These are phyloP conservation scores for Trichoderma breve DNA, from an alignment of 2,329 filamentous ascomycete genomes.

Conservation along the genomic window DNA sequence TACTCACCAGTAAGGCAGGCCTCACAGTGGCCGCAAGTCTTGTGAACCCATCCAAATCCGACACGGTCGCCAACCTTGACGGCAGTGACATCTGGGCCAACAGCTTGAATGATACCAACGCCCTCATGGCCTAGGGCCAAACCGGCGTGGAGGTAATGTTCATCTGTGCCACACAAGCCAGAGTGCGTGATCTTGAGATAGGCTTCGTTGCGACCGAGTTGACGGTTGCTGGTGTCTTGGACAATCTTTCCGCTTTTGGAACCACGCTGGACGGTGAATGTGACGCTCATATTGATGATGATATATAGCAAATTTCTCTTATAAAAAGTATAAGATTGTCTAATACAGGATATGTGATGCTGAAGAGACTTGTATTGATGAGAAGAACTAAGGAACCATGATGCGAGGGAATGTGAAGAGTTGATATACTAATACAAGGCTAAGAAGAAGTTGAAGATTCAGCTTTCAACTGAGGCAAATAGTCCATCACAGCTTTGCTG, in stretches of 20 bases:
- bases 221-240: background rate
- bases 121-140: constrained; percentile 41
- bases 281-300: background rate
- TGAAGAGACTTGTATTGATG: background rate
- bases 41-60: constrained; percentile 14
- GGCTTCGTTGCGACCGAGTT: constrained; percentile 14
- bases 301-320: background rate
- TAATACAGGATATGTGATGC: background rate
- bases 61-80: constrained; percentile 31
- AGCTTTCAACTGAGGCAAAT: background rate
- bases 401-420: background rate
- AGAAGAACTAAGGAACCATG: background rate
- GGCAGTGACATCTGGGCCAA: constrained; percentile 35
- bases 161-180: constrained; percentile 25
- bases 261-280: constrained; percentile 8
- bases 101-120: constrained; percentile 35
- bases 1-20: background rate
- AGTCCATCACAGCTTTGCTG: background rate
- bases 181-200: constrained; percentile 22
- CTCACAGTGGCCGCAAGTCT: background rate
- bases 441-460: background rate
- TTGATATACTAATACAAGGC: background rate
- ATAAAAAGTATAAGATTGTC: background rate
- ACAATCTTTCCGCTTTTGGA: background rate
- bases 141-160: constrained; percentile 16